These are phyloP conservation scores for Claviceps maximensis DNA, from an alignment of 2,329 filamentous ascomycete genomes.

Conservation along the genomic window DNA sequence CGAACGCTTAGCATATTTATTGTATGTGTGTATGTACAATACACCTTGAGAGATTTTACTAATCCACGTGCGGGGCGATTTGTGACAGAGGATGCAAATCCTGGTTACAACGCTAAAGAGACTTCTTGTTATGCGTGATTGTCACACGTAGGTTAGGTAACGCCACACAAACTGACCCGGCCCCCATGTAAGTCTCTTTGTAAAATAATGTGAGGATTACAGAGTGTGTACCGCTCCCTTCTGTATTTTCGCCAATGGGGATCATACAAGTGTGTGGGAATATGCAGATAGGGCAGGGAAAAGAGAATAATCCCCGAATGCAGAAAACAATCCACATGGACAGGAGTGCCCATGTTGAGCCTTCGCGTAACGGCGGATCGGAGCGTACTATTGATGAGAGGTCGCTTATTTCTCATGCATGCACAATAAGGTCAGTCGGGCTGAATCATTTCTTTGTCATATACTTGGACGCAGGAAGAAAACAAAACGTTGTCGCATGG, in stretches of 20 bases:
- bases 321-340: neutral
- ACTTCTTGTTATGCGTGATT: no score
- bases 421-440: neutral
- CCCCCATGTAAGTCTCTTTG: no score
- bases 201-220: no score
- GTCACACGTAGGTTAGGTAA: no score
- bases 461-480: neutral
- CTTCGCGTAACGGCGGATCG: neutral
- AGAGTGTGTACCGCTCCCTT: no score
- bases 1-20: no score
- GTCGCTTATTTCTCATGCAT: neutral
- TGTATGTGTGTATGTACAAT: no score
- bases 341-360: neutral
- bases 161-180: no score
- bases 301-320: neutral
- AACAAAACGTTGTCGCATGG: neutral
- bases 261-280: neutral
- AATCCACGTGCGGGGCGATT: no score
- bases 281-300: neutral
- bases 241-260: neutral
- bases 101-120: no score
- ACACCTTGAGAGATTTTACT: no score
- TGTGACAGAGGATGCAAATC: no score
- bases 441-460: neutral
- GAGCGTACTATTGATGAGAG: neutral